Percentiles rank a stretch among this genome's conserved stretches.
Evolutionary conservation across 352 stramenopile genomes (phyloP).

Genomic region (Globisporangium barbulae): DNA sequence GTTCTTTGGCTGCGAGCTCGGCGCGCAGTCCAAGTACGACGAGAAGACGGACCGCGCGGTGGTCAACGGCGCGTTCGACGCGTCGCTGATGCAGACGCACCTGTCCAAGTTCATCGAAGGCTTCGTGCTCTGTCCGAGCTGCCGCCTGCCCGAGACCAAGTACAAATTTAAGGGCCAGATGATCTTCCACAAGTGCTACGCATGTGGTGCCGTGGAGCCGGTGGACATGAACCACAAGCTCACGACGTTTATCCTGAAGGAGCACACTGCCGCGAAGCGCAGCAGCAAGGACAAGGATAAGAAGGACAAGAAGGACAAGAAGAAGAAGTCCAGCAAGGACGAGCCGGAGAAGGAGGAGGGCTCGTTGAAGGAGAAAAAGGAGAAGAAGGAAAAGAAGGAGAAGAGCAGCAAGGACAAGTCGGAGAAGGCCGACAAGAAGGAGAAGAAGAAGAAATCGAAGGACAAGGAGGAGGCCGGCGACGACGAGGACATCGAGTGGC

Average conservation of each 20-base stretch:
- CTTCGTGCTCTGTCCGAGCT: conserved; percentile 98
- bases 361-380: conserved; percentile 51
- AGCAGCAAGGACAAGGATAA: conserved; percentile 83
- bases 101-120: conserved; percentile 98
- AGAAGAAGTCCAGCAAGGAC: conserved; percentile 53
- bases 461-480: conserved; percentile 36
- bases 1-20: conserved; percentile 99
- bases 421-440: conserved; percentile 85
- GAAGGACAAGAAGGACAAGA: conserved; percentile 66
- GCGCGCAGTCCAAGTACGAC: conserved; percentile 97
- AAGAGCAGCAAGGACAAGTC: conserved; percentile 58
- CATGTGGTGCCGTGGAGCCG: conserved; percentile 95
- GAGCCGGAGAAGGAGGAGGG: conserved; percentile 66
- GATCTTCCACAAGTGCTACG: conserved; percentile 98
- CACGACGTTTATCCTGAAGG: conserved; percentile 96
- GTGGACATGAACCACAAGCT: conserved; percentile 99
- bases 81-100: conserved; percentile 92
- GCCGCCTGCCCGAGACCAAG: conserved; percentile 96
- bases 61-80: conserved; percentile 96
- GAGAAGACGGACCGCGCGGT: conserved; percentile 94
- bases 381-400: conserved; percentile 75
- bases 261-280: conserved; percentile 93
- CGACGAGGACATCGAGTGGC: conserved; percentile 79
- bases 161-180: conserved; percentile 98
- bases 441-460: conserved; percentile 82